These are phyloP conservation scores for Phytophthora ramorum DNA, from an alignment of 352 stramenopile species.

Conservation along the genomic window DNA sequence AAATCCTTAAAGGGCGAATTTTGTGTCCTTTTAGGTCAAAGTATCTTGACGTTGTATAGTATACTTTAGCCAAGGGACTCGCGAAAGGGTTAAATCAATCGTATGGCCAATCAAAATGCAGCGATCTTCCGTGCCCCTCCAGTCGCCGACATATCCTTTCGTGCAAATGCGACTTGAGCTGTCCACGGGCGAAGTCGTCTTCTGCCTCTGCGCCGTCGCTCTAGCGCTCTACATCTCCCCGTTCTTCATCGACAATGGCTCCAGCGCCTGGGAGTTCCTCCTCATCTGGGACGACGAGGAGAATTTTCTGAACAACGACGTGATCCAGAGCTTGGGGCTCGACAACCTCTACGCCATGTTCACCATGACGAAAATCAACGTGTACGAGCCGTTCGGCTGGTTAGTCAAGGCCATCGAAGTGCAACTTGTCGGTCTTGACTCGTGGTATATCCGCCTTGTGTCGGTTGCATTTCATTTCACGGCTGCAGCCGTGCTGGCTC, in stretches of 20 bases:
- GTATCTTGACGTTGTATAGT: no score
- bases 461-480: slow-evolving; percentile 53
- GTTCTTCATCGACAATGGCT: slow-evolving; percentile 18
- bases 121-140: slow-evolving; percentile 19
- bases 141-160: slow-evolving; percentile 7
- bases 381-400: slow-evolving; percentile 76
- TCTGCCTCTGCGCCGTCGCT: slow-evolving; percentile 12
- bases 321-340: slow-evolving; percentile 49
- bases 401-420: slow-evolving; percentile 62
- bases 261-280: slow-evolving; percentile 55
- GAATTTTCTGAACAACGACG: slow-evolving; percentile 66
- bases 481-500: slow-evolving; percentile 36
- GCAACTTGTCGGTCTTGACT: slow-evolving; percentile 39
- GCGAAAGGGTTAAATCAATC: no score
- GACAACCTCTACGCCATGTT: slow-evolving; percentile 53
- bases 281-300: slow-evolving; percentile 58
- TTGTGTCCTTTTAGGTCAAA: no score
- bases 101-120: slow-evolving; percentile 12
- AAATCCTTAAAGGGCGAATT: no score
- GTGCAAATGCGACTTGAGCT: slow-evolving; percentile 31
- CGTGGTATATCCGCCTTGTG: slow-evolving; percentile 48
- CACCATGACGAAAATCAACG: slow-evolving; percentile 63
- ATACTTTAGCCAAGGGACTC: no score
- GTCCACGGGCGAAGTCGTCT: slow-evolving; percentile 22
- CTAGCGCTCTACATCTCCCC: slow-evolving; percentile 24